Evolutionary conservation across 1,139 yeast species (phyloP), one percentile per base, ranked within the genome.

Genomic region (Debaryomyces singareniensis): DNA sequence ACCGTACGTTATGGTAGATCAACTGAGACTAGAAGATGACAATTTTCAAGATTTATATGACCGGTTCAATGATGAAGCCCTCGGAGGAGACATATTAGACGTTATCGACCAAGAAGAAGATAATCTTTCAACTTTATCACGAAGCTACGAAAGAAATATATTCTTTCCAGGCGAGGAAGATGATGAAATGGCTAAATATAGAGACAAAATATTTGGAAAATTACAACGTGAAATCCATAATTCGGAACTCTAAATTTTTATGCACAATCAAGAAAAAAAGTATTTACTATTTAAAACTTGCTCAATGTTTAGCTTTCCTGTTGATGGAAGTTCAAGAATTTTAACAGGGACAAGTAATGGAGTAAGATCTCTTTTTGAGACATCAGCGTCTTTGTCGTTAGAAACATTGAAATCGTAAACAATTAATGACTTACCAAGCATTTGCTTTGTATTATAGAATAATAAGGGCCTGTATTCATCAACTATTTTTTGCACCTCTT

Each of bases 181-280:
- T 20, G 80, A 77, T 41, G 78, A 75, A 5, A 30, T 77, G 42
- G 84, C 85, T 0, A 61, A 67, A 2, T 79, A 78, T 43, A 53
- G 87, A 32, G 87, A 79, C 39, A 61, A 53, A 33, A 77, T 79
- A 3, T 78, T 79, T 49, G 75, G 75, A 1, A 61, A 58, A 35
- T 49, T 79, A 20, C 72, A 78, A 40, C 53, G 27, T 28, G 25
- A 14, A 30, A 30, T 20, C 29, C 28, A 30, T 20, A 13, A 13
- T 13, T 26, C 12, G 20, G 16, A 10, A 16, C 10, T 18, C 18
- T 15, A 26, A 13, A n/a, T 44, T 45, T n/a, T 5, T 10, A 10
- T 5, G n/a, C 9, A 10, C 9, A n/a, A 15, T 15, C 16, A 65
- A 3, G 70, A 61, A 34, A 65, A 67, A 38, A 67, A 67, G 42